Evolutionary conservation across 2,329 filamentous ascomycete species (phyloP).

Genomic region (Nothomitra cinnamomea): DNA sequence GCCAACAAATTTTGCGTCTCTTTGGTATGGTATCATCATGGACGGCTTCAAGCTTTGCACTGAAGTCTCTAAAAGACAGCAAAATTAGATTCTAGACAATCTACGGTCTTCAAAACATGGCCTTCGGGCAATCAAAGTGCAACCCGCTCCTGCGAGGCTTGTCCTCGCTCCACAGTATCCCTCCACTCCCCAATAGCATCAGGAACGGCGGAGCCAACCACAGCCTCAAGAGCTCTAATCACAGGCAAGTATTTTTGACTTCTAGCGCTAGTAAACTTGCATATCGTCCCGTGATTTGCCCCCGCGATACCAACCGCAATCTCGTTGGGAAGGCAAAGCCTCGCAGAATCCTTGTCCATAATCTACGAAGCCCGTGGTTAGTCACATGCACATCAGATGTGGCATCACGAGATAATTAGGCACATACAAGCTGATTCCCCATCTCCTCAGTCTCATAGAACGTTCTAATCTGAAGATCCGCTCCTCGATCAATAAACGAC

Average conservation of each 20-base stretch:
- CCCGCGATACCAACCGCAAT: constrained; percentile 6
- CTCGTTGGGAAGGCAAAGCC: constrained; percentile 6
- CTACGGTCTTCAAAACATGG: no score
- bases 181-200: no score
- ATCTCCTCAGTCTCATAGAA: constrained; percentile 8
- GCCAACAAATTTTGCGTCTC: constrained; percentile 10
- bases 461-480: not conserved
- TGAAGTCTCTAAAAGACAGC: no score
- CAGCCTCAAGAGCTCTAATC: not conserved
- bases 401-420: not conserved
- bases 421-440: not conserved
- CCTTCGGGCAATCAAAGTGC: no score
- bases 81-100: no score
- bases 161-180: no score
- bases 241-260: constrained; percentile 3
- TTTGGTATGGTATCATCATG: constrained; percentile 5
- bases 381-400: no score
- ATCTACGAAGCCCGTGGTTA: not conserved
- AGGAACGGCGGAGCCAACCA: no score
- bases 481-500: not conserved
- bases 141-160: no score
- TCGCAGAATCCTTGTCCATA: constrained; percentile 6
- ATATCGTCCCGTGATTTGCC: constrained; percentile 9
- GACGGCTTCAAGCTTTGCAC: no score
- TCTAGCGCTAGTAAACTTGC: constrained; percentile 6